Percentiles rank a stretch among this genome's conserved stretches.
These are phyloP conservation scores for Lathyrus oleraceus DNA, from an alignment of 306 rosid genomes.

Conservation along the genomic window DNA sequence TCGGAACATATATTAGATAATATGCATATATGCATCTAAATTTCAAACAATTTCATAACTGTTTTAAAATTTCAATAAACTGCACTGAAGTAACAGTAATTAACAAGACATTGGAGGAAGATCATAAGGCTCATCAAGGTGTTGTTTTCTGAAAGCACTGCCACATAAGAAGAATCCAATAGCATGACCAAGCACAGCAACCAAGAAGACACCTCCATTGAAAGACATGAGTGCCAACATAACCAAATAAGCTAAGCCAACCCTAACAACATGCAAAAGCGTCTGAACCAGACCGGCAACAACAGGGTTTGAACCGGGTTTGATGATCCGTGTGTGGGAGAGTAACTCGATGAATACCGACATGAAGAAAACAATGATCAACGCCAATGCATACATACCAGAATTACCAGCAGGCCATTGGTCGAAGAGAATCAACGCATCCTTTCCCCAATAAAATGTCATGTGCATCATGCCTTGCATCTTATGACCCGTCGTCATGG, in stretches of 20 bases:
- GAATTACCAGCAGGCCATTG: constrained; percentile 62
- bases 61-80: too few relatives aligned
- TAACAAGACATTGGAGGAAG: constrained; percentile 60
- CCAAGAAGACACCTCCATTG: constrained; percentile 69
- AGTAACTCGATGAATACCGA: constrained; percentile 56
- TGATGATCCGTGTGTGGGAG: constrained; percentile 47
- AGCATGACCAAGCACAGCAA: constrained; percentile 64
- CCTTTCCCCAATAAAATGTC: constrained; percentile 82
- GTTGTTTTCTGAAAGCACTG: constrained; percentile 39
- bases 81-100: neutral
- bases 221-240: constrained; percentile 92
- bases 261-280: constrained; percentile 48
- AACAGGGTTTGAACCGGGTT: constrained; percentile 1
- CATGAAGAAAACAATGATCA: constrained; percentile 52
- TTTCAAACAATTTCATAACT: too few relatives aligned
- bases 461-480: constrained; percentile 57
- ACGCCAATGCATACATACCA: constrained; percentile 55
- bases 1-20: too few relatives aligned
- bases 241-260: constrained; percentile 65
- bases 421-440: constrained; percentile 58
- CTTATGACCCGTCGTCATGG: neutral
- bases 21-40: too few relatives aligned
- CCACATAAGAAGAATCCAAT: constrained; percentile 70
- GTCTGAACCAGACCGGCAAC: constrained; percentile 55
- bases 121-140: constrained; percentile 32